Evolutionary conservation across 441 rosid species (phyloP), one percentile per base, ranked within the genome.

Genomic region (Syzygium malaccense): DNA sequence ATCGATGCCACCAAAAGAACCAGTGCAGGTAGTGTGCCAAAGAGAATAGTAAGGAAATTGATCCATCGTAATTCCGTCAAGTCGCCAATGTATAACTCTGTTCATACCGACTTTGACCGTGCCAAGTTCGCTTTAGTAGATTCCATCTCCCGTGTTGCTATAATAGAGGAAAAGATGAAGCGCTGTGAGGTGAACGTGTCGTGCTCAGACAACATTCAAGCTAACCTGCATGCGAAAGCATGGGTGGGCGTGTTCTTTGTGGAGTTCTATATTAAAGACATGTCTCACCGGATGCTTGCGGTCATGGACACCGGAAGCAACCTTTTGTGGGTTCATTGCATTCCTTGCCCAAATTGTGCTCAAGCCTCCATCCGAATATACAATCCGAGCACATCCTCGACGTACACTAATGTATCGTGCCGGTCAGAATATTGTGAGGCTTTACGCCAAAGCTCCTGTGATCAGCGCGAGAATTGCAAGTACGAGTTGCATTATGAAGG

Each of bases 241-340:
- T 37, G 48, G 64, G 48, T 37, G 30, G 62, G 87, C 20, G 87
- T 85, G 37, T 53, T 85, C 86, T 85, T 85, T 26, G 86, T 85
- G 86, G 86, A 85, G 58, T 85, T 85, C 7, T 37, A 51, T 20
- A 85, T 85, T 4, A 85, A 85, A 85, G 87, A 85, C 20, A 19
- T 15, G 58, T 85, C 87, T 33, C 58, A 85, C 62, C 57, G 18
- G 7, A 26, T 85, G 62, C 87, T 85, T 30, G 30, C 51, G n/a
- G 87, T 55, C 64, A 85, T 85, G 87, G 87, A 85, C 87, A 85
- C 87, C 6, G 87, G 87, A 33, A 85, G 87, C 58, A 37, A 48
- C 60, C 87, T 85, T 9, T 54, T 45, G 62, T 85, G 87, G 87
- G 87, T 85, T 4, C 87, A 85, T 41, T 85, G 87, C 87, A 85